Base-by-base conservation (phyloP, 768 basidiomycete genomes). In the Tylopilus vinaceipallidus region DNA sequence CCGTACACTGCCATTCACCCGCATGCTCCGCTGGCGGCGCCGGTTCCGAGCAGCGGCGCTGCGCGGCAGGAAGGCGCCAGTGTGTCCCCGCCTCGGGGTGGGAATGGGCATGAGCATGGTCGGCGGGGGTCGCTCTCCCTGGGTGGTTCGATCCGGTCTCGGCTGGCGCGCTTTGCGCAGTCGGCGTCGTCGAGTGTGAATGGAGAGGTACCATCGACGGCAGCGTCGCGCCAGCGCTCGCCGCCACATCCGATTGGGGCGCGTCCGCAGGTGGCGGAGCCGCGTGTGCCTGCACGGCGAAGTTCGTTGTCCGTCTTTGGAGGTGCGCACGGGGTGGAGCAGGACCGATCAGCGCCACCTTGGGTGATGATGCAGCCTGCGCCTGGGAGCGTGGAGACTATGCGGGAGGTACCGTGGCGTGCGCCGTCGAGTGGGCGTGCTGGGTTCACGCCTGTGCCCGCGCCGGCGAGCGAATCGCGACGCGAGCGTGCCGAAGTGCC, bases 71-170 rank as follows among this genome's bases (percentile, higher is more conserved):
- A n/a, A n/a, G n/a, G n/a, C n/a, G n/a, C n/a, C n/a, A n/a, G n/a
- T n/a, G n/a, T n/a, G n/a, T n/a, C n/a, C n/a, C n/a, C 40, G 6
- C 42, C 50, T 23, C 49, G 55, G 14, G 38, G 33, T 8, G 20
- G 24, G 24, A 50, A 20, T 20, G 52, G 45, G 13, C 50, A 20
- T 17, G 62, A 63, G 26, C 53, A 52, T 4, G 27, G 27, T 12
- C 54, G 63, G 43, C 23, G 63, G 16, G 32, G 45, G n/a, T 45
- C 63, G 24, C 42, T 63, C 17, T 50, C 52, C 7, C n/a, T 63
- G 39, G 63, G 62, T 13, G 60, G 63, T 3, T 55, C 63, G 6
- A 44, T 64, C 23, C 64, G 63, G n/a, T 66, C 61, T 27, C 58
- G 63, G 3, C 38, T 66, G 6, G 63, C 63, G 23, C 63, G 63